Evolutionary conservation across 805 yeast species (phyloP), one percentile per base, ranked within the genome.

Genomic region (Wickerhamomyces rabaulensis): DNA sequence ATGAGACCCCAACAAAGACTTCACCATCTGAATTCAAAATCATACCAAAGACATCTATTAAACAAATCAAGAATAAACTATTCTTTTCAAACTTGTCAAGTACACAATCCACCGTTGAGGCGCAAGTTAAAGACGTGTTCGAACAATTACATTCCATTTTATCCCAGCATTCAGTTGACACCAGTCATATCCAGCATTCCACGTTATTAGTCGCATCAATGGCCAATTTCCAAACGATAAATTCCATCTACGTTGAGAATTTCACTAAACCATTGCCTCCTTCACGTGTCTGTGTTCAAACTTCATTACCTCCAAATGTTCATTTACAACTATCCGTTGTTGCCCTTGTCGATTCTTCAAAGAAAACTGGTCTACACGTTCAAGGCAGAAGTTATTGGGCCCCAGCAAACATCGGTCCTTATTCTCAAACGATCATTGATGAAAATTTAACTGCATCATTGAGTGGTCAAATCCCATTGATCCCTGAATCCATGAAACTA

Each of bases 341-440:
- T 13, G 75, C 76, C 0, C 57, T 80, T 16, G 53, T 64, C 22
- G 57, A 66, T 27, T 39, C 54, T 1, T 38, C 54, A 0, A 54
- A 53, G 10, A 84, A 84, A 54, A 68, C 67, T 26, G 97, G 98
- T 0, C 68, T 92, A 15, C 98, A 94, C 59, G 89, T 94, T 9
- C 92, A 94, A 56, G 90, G 97, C 1, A 74, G 91, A 49, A 90
- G 97, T 37, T 91, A 87, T 62, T 94, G 99, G 99, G 98, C 97
- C 0, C 99, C 99, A 0, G 92, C 96, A 33, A 94, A 94, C 55
- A 94, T 94, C 40, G 99, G 99, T 0, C 99, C 99, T 0, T 94
- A 94, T 61, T 92, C 99, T 0, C 99, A 94, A 64, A 78, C 91
- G 0, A 79, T 82, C 10, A 64, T 75, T 5, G 82, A 79, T 51